phyloP scores from a whole-genome alignment of 352 stramenopile genomes.

The Globisporangium perplexum region DNA sequence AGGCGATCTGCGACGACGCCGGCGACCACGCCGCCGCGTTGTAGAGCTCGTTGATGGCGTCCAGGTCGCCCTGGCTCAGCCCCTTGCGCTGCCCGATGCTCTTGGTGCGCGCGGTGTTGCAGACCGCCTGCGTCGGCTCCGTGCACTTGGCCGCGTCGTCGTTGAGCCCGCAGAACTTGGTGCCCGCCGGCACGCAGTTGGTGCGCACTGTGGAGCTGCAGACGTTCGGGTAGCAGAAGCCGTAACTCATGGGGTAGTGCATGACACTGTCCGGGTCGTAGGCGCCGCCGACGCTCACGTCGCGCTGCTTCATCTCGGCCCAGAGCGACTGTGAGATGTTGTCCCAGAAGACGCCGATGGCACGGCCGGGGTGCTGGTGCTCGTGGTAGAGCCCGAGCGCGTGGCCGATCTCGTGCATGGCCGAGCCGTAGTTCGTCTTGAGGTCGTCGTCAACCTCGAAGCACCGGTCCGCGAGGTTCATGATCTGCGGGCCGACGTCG shows the following conservation, averaged over 20 bases:
- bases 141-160: slow-evolving; percentile 50
- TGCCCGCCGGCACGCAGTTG: slow-evolving; percentile 44
- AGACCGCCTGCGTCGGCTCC: slow-evolving; percentile 49
- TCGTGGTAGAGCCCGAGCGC: slow-evolving; percentile 76
- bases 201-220: slow-evolving; percentile 33
- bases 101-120: slow-evolving; percentile 43
- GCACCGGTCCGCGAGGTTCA: slow-evolving; percentile 72
- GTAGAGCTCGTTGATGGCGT: slow-evolving; percentile 44
- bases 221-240: slow-evolving; percentile 62
- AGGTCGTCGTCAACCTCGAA: slow-evolving; percentile 69
- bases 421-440: slow-evolving; percentile 67
- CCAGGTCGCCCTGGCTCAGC: slow-evolving; percentile 36
- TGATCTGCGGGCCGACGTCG: slow-evolving; percentile 48
- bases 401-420: slow-evolving; percentile 83
- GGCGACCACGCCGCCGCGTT: slow-evolving; percentile 18
- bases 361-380: slow-evolving; percentile 69
- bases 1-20: slow-evolving; percentile 18
- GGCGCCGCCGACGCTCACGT: slow-evolving; percentile 51
- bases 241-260: slow-evolving; percentile 76
- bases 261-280: slow-evolving; percentile 76
- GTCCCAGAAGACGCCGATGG: slow-evolving; percentile 70
- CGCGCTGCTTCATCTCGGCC: slow-evolving; percentile 64
- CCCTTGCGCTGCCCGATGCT: slow-evolving; percentile 66
- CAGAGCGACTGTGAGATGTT: slow-evolving; percentile 66
- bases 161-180: slow-evolving; percentile 72